phyloP scores from a whole-genome alignment of 148 eudicot genomes.

The Cornus kousa region DNA sequence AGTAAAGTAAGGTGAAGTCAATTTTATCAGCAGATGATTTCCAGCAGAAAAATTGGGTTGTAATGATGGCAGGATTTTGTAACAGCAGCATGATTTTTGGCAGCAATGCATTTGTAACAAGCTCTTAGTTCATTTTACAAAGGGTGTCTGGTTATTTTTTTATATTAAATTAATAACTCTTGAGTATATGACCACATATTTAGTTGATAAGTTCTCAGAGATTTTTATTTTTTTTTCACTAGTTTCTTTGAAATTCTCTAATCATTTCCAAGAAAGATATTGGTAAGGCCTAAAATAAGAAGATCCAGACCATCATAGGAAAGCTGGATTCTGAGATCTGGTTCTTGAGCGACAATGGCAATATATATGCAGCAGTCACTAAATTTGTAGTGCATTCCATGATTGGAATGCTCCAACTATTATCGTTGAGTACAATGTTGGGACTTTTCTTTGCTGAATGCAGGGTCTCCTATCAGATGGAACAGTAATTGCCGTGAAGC shows the following conservation, averaged over 20 bases:
- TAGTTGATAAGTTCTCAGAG: not conserved
- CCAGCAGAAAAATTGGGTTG: no score
- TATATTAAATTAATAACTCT: no score
- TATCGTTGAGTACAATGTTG: not conserved
- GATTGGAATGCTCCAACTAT: not conserved
- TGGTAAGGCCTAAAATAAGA: not conserved
- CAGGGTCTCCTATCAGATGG: conserved; percentile 57
- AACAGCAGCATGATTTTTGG: no score
- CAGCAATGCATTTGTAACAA: no score
- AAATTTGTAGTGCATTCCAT: not conserved
- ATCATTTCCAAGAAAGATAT: not conserved
- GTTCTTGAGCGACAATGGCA: not conserved
- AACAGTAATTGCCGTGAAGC: conserved; percentile 55
- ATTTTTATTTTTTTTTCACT: not conserved
- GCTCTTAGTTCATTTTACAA: not conserved
- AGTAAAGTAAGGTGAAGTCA: no score
- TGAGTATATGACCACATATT: not conserved
- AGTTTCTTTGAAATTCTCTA: no score
- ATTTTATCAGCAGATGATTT: no score
- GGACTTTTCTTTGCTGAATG: not conserved
- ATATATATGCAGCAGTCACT: not conserved
- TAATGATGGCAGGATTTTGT: no score
- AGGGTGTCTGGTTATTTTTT: not conserved
- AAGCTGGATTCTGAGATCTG: not conserved
- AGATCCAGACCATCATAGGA: not conserved